Evolutionary conservation across 1,284 basidiomycete genomes (phyloP).

Genomic region (Rhodotorula glutinis): DNA sequence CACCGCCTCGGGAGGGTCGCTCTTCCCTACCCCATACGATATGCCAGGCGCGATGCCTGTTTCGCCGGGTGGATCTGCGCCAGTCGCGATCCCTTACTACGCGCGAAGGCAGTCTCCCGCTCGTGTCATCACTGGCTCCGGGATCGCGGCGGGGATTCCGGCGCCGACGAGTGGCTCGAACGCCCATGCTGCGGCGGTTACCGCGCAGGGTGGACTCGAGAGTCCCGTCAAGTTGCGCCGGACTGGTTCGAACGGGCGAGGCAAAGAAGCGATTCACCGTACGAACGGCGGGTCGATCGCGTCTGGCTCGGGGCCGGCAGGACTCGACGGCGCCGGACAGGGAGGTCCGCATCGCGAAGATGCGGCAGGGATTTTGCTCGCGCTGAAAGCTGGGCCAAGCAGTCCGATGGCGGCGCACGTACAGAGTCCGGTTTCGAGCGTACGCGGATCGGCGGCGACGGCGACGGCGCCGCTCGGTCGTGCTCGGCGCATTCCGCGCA

Average conservation of each 20-base stretch:
- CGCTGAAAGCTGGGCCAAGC: slow-evolving; percentile 31
- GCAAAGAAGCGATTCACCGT: slow-evolving; percentile 3
- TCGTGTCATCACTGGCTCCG: slow-evolving; percentile 1
- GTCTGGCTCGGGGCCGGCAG: no score
- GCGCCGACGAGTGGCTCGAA: not conserved
- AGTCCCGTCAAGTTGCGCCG: slow-evolving; percentile 17
- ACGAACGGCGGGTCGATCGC: not conserved
- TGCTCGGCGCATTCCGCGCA: no score
- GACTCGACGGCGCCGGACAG: no score
- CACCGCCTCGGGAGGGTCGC: not conserved
- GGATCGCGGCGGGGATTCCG: slow-evolving; percentile 4
- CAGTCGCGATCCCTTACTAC: slow-evolving; percentile 27
- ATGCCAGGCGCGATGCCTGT: not conserved
- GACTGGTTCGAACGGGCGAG: slow-evolving; percentile 1
- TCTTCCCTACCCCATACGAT: not conserved
- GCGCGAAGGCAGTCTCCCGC: slow-evolving; percentile 4
- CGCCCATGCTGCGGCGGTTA: not conserved
- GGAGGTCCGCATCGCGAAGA: slow-evolving; percentile 18
- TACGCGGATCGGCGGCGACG: not conserved
- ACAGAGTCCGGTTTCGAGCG: slow-evolving; percentile 15
- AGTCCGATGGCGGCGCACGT: slow-evolving; percentile 19
- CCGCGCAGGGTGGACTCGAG: slow-evolving; percentile 1
- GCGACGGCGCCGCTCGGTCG: not conserved
- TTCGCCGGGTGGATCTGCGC: slow-evolving; percentile 20
- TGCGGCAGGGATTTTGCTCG: slow-evolving; percentile 33